Conservation (phyloP, 306 rosid species). For the Phaseolus lunatus region DNA sequence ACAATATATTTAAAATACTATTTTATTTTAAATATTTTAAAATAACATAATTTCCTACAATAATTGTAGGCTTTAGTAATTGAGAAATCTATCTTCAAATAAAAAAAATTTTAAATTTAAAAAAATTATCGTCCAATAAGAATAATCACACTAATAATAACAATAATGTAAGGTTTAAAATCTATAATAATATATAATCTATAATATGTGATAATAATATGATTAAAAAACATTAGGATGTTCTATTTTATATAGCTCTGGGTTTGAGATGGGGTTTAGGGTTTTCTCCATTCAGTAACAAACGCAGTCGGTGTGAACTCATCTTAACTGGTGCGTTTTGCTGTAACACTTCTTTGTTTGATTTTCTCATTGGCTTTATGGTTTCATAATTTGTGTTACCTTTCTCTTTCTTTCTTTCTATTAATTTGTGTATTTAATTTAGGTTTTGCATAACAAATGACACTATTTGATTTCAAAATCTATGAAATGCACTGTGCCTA, state of each 20-base stretch:
- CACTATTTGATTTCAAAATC: not conserved
- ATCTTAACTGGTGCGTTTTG: not conserved
- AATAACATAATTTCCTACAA: too few relatives aligned
- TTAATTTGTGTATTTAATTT: not conserved
- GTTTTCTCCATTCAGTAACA: not conserved
- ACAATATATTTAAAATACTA: too few relatives aligned
- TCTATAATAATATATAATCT: not conserved
- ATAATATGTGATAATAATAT: too few relatives aligned
- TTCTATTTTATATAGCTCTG: not conserved
- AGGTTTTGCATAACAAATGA: not conserved
- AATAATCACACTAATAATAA: too few relatives aligned
- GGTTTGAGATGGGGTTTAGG: slow-evolving; percentile 1
- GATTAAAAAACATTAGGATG: not conserved
- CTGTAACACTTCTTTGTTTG: not conserved
- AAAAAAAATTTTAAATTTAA: too few relatives aligned
- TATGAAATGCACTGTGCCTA: not conserved
- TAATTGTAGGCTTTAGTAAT: too few relatives aligned
- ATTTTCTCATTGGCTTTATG: not conserved
- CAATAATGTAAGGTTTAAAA: too few relatives aligned
- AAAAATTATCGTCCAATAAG: too few relatives aligned
- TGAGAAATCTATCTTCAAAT: too few relatives aligned
- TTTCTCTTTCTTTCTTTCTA: not conserved
- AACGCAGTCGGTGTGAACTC: not conserved
- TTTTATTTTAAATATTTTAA: too few relatives aligned
- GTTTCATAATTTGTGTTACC: not conserved